Evolutionary conservation across 768 basidiomycete genomes (phyloP), one percentile per base, ranked within the genome.

Genomic region (Thelephora ganbajun): DNA sequence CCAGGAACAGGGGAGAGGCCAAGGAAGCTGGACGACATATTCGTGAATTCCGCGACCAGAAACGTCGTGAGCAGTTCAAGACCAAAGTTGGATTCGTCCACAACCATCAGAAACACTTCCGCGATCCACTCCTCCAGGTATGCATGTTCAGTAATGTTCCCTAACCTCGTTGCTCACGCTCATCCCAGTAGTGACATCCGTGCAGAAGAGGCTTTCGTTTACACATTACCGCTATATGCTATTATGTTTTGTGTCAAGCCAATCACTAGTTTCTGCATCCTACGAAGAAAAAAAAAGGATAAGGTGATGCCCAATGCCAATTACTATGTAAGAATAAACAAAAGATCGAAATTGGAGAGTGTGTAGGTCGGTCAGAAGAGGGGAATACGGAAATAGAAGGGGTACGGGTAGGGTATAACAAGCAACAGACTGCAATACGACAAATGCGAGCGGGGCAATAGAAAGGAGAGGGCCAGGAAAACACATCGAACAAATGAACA

Each of bases 1-100:
- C 91, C 18, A 73, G 90, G 45, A 98, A 98, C 67, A 74, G 73
- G n/a, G 96, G 96, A 2, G 94, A 98, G 66, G 96, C 96, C 12
- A 76, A 76, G 53, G 84, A 97, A 63, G 94, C 94, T 18, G 89
- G 83, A 12, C 74, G 88, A 42, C 88, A 93, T 63, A 74, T 88
- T 1, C 71, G 79, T 47, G 84, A 91, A 57, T 86, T 84, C 67
- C 71, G 83, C 52, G 93, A 96, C 59, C 79, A 85, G 60, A 76
- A 69, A 56, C 70, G 77, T 45, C 73, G 76, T 50, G 85, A 94
- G 59, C 76, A 83, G 33, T 91, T 90, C 72, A 89, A 80, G 67
- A 90, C 89, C 5, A 79, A 73, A 51, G 74, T 94, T 11, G 89
- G 67, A 0, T 87, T 82, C 61, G 74, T 77, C 30, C 72, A 80